Evolutionary conservation across 164 flowering plant genomes (phyloP).

Genomic region (Chimonanthus salicifolius): DNA sequence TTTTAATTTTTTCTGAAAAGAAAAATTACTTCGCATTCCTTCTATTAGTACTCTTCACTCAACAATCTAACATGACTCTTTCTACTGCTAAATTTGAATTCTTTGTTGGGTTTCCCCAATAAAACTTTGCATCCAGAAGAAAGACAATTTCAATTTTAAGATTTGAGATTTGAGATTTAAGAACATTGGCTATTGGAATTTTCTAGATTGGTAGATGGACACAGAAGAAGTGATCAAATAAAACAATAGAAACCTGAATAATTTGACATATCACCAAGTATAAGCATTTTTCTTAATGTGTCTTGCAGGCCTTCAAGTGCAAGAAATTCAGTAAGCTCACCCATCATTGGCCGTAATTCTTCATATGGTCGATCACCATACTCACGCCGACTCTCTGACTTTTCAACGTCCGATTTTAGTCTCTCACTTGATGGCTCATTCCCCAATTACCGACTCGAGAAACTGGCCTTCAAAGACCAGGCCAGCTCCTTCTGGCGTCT

Average conservation of each 20-base stretch:
- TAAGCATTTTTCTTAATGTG: conserved; percentile 4
- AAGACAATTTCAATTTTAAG: too few species aligned
- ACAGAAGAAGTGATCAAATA: too few species aligned
- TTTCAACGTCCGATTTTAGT: conserved; percentile 93
- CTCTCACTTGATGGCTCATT: conserved; percentile 67
- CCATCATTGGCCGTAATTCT: conserved; percentile 85
- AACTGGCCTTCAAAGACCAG: conserved; percentile 88
- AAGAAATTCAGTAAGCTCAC: conserved; percentile 96
- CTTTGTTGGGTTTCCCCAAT: too few species aligned
- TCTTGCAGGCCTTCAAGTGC: conserved; percentile 89
- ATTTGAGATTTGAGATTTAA: too few species aligned
- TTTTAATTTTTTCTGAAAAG: too few species aligned
- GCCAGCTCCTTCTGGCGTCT: conserved; percentile 95
- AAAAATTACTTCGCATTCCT: too few species aligned
- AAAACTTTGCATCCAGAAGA: too few species aligned
- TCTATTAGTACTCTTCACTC: too few species aligned
- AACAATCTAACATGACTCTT: too few species aligned
- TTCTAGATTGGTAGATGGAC: too few species aligned
- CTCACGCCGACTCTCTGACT: conserved; percentile 90
- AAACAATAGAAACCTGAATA: not conserved
- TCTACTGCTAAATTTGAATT: too few species aligned
- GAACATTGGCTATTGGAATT: too few species aligned
- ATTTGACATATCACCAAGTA: not conserved
- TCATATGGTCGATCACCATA: conserved; percentile 95
- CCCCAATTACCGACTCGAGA: conserved; percentile 66